Evolutionary conservation across 2,329 filamentous ascomycete genomes (phyloP), one percentile per base, ranked within the genome.

Genomic region (Fusarium denticulatum): DNA sequence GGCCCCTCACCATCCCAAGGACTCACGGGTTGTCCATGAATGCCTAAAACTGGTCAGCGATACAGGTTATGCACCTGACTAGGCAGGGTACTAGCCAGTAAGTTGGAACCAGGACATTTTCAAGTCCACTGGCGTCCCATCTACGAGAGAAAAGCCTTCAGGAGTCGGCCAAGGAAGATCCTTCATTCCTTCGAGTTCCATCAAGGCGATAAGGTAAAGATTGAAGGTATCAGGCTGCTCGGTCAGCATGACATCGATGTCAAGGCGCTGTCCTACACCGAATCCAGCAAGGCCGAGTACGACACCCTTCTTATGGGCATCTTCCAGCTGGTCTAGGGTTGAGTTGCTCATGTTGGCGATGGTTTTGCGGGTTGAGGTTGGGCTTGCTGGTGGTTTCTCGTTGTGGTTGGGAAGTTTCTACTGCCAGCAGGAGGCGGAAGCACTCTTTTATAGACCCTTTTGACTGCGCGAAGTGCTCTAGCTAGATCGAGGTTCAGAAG

Each of bases 401-500:
- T n/a, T n/a, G 10, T 13, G 10, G 10, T 12, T 49, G 10, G 1
- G n/a, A 13, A 12, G 7, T 12, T 7, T 3, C 3, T 13, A 12
- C 5, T 0, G 3, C 5, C 14, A 13, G 3, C 13, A 30, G 3
- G 20, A 32, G 14, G 12, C 10, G 1, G 46, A 30, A 6, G 20
- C 7, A 1, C 7, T 3, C 20, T 1, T 49, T 49, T 30, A 49
- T 49, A 49, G 20, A n/a, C 2, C 6, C 0, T 16, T 0, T 12
- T 3, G 5, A 18, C 0, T 0, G 6, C 3, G 3, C 0, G 3
- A 12, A 18, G 5, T 49, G 2, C 3, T 5, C 12, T 6, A 3
- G 20, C 3, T 1, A 16, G 5, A 7, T 9, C 10, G 7, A 16
- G 28, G 10, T 1, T 28, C 24, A 3, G 9, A 2, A 12, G 3